Evolutionary conservation across 306 rosid genomes (phyloP), one percentile per base, ranked within the genome.

Genomic region (Spatholobus suberectus): DNA sequence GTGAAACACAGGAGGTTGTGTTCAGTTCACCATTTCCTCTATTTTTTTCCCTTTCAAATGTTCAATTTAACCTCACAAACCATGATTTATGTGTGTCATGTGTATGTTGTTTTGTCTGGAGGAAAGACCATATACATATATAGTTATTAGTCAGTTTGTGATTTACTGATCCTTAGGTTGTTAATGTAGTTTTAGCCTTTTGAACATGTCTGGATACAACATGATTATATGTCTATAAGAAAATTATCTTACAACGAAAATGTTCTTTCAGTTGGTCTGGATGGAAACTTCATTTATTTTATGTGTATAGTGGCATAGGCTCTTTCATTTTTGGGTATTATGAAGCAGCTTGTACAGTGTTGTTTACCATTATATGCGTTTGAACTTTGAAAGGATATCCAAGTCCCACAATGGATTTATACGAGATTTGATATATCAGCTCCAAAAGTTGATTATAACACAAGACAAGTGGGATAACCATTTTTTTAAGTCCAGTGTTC

Each of bases 1-100:
- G 98, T 57, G 98, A 94, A 89, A 92, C 91, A 51, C 95, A 90
- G 52, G 99, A 96, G 97, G 98, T 93, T 82, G 80, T 83, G 66
- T 65, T 75, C 35, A 62, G 41, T 57, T 27, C 40, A 75, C 43
- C 68, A 29, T 72, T 71, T 27, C 15, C 79, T 35, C 68, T 77
- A 75, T 67, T 14, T 12, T 62, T 41, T 17, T 69, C 47, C 77
- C 78, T 55, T 20, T 61, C 67, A 21, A 58, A 84, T 49, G 69
- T 59, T 81, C 21, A 62, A 40, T 80, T 75, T 77, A 37, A n/a
- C 51, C n/a, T 62, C 52, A 84, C 35, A 79, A 76, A 47, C 27
- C 26, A 18, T 78, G 72, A 32, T 32, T 40, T 61, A 62, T 66
- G 2, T 76, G 76, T 75, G 38, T 34, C 76, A 4, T 65, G 23